A percentile compares a stretch with the other conserved stretches of the same genome.
Evolutionary conservation across 257 asterid genomes (phyloP).

Genomic region (Nyctanthes arbortristis): DNA sequence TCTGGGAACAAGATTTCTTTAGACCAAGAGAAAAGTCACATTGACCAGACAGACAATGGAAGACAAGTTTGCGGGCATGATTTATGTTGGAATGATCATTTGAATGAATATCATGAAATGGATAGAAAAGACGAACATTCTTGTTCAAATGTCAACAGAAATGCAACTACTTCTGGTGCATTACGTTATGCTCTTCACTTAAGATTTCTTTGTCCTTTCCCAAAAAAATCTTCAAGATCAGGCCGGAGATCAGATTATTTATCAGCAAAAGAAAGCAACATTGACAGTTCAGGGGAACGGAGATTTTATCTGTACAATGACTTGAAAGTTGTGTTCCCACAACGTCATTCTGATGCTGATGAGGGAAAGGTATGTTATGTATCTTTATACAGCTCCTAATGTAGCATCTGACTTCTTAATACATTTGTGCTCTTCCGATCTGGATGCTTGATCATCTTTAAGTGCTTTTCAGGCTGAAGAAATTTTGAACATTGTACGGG

Average conservation of each 20-base stretch:
- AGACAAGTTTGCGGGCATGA: conserved; percentile 29
- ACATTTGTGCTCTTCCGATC: conserved; percentile 2
- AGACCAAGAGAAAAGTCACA: conserved; percentile 16
- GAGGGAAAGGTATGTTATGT: conserved; percentile 66
- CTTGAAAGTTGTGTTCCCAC: conserved; percentile 74
- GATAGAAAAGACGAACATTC: conserved; percentile 33
- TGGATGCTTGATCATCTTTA: background rate
- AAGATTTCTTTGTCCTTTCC: conserved; percentile 53
- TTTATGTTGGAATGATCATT: conserved; percentile 32
- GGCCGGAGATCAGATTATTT: conserved; percentile 27
- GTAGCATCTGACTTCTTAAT: background rate
- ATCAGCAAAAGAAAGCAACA: conserved; percentile 23
- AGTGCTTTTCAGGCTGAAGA: background rate
- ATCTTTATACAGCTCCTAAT: background rate
- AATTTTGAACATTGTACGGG: background rate
- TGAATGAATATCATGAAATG: conserved; percentile 26
- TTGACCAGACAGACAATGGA: conserved; percentile 18
- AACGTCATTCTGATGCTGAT: conserved; percentile 73
- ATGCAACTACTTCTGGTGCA: conserved; percentile 44
- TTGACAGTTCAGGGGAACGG: conserved; percentile 30
- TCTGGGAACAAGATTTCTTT: conserved; percentile 26
- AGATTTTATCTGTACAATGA: conserved; percentile 67
- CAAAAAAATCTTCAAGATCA: conserved; percentile 37
- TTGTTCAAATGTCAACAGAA: conserved; percentile 40
- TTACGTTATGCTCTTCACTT: conserved; percentile 80